These are phyloP conservation scores for Cinnamomum micranthum DNA, from an alignment of 164 flowering plant species.

Conservation along the genomic window DNA sequence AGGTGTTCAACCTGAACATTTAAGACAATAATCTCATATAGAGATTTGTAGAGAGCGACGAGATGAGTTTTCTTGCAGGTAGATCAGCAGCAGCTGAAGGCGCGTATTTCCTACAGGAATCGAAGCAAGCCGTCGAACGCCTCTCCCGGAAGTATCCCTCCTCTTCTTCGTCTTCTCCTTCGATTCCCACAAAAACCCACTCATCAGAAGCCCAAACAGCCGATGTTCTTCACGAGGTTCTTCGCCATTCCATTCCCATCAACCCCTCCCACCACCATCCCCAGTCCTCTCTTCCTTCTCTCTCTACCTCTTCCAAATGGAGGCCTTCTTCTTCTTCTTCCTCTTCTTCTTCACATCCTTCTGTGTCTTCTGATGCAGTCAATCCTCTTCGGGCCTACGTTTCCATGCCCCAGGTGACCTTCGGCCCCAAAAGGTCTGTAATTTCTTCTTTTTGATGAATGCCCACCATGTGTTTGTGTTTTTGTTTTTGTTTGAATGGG, in stretches of 20 bases:
- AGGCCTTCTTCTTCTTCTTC: constrained; percentile 19
- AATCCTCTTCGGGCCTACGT: constrained; percentile 71
- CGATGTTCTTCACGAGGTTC: constrained; percentile 83
- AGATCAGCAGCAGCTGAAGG: constrained; percentile 77
- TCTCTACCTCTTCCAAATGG: constrained; percentile 59
- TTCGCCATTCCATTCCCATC: constrained; percentile 70
- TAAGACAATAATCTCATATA: too few relatives aligned
- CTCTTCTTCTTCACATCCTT: background rate
- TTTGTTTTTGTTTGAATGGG: too few relatives aligned
- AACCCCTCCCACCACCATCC: constrained; percentile 21
- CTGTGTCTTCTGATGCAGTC: constrained; percentile 44
- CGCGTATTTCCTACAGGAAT: constrained; percentile 75
- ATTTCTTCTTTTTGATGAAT: background rate
- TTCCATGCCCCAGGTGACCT: constrained; percentile 81
- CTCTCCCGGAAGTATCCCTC: constrained; percentile 31
- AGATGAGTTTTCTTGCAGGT: constrained; percentile 77
- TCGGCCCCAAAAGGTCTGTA: constrained; percentile 62
- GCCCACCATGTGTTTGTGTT: background rate
- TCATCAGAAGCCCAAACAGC: constrained; percentile 27
- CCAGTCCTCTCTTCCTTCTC: constrained; percentile 31
- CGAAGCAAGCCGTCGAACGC: constrained; percentile 67
- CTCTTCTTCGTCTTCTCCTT: background rate
- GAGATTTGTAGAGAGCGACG: too few relatives aligned
- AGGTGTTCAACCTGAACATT: too few relatives aligned
- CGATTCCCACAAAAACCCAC: background rate